These are phyloP conservation scores for Colletotrichum lindemuthianum DNA, from an alignment of 2,329 filamentous ascomycete genomes.

Conservation along the genomic window DNA sequence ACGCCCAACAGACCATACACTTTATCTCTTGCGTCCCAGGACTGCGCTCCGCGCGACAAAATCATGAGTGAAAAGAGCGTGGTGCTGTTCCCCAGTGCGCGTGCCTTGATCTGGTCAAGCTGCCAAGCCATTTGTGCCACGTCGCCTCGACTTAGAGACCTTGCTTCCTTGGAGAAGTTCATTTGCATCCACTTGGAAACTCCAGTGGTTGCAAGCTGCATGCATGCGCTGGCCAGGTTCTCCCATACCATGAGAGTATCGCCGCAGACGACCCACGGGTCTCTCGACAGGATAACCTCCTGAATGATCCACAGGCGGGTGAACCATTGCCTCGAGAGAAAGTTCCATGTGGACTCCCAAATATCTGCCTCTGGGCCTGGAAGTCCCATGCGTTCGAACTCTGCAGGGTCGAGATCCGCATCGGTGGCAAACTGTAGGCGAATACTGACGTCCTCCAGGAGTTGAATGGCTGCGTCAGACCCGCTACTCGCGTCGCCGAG, in stretches of 20 bases:
- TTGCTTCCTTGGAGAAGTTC: not conserved
- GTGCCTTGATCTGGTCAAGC: conserved; percentile 6
- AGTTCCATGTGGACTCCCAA: not conserved
- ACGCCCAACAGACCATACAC: conserved; percentile 25
- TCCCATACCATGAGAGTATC: not conserved
- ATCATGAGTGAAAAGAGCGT: not conserved
- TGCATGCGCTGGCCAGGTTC: not conserved
- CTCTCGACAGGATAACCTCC: conserved; percentile 19
- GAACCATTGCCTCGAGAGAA: conserved; percentile 25
- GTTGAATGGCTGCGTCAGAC: conserved; percentile 38
- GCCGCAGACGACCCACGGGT: conserved; percentile 24
- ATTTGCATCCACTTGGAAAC: conserved; percentile 10
- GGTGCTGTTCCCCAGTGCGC: not conserved
- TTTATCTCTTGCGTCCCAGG: conserved; percentile 19
- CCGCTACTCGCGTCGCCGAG: conserved; percentile 38
- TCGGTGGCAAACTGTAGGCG: conserved; percentile 14
- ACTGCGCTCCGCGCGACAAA: not conserved
- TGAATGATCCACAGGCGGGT: conserved; percentile 23
- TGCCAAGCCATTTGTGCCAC: conserved; percentile 8
- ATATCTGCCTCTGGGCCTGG: not conserved
- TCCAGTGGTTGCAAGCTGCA: conserved; percentile 10
- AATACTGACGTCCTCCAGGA: conserved; percentile 6
- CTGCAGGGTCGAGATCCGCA: not conserved
- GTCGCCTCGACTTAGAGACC: not conserved
- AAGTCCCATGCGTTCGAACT: not conserved